phyloP scores from a whole-genome alignment of 371 early-diverging fungal species.

The Nosema muscidifuracis region DNA sequence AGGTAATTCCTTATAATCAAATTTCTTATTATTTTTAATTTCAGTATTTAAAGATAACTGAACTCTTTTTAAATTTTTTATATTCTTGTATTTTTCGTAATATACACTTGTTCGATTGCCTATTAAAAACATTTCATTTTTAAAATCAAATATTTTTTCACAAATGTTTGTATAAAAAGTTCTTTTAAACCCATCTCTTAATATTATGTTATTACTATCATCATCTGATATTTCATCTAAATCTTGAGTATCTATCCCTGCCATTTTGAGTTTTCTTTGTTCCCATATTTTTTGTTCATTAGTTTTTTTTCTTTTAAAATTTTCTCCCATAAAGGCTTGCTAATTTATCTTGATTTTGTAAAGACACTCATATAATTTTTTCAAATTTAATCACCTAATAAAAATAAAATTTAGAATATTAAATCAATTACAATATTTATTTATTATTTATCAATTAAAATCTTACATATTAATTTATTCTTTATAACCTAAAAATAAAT shows the following conservation, averaged over 20 bases:
- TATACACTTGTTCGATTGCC: background rate
- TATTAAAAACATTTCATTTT: background rate
- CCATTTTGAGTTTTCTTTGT: conserved; percentile 18
- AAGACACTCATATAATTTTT: no score
- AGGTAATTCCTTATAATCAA: conserved; percentile 64
- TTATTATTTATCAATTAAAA: no score
- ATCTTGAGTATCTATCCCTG: conserved; percentile 14
- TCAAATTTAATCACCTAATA: no score
- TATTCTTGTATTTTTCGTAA: conserved; percentile 11
- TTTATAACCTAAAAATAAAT: no score
- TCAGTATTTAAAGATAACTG: background rate
- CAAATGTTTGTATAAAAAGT: background rate
- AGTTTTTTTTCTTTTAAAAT: conserved; percentile 1
- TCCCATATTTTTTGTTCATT: conserved; percentile 19
- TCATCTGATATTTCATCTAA: background rate
- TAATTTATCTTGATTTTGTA: no score
- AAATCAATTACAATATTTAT: no score
- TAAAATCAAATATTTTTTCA: background rate
- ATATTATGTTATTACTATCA: background rate
- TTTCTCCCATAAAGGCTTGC: background rate
- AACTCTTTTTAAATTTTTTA: background rate
- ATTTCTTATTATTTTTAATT: background rate
- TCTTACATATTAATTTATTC: no score
- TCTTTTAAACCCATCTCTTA: background rate
- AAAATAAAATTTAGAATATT: no score